Evolutionary conservation across 202 grass and related monocot species (phyloP).

Genomic region (Eragrostis tef): DNA sequence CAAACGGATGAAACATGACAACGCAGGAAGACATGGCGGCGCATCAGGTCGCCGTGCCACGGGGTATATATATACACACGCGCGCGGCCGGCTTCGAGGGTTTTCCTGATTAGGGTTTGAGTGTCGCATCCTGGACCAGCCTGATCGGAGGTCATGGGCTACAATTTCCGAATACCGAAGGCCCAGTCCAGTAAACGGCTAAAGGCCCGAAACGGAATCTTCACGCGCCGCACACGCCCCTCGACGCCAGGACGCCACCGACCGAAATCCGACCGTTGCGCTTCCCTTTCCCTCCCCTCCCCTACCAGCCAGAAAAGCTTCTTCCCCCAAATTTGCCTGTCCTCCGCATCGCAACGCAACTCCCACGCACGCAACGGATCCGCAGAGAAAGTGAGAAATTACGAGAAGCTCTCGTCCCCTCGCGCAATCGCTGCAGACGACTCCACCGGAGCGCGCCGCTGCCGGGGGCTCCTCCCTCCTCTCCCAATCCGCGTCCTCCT

Average conservation of each 20-base stretch:
- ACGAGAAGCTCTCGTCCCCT: not conserved
- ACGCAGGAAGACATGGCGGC: not conserved
- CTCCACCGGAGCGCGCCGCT: not conserved
- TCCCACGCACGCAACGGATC: not conserved
- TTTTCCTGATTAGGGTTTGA: slow-evolving; percentile 39
- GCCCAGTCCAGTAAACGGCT: not conserved
- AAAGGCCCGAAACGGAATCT: not conserved
- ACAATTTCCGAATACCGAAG: not conserved
- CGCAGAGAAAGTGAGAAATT: not conserved
- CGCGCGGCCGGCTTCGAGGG: not conserved
- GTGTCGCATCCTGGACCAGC: not conserved
- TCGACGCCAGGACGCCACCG: too few species aligned
- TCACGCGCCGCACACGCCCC: too few species aligned
- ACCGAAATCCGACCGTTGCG: slow-evolving; percentile 53
- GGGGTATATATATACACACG: not conserved
- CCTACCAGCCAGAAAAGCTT: not conserved
- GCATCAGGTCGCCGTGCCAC: not conserved
- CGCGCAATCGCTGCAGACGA: not conserved
- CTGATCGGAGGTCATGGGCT: not conserved
- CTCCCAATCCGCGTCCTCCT: too few species aligned
- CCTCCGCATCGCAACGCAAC: not conserved
- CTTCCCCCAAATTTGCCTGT: not conserved
- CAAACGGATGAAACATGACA: not conserved
- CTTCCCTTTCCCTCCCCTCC: not conserved
- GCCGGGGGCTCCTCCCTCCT: too few species aligned